Conservation (phyloP, 2,329 filamentous ascomycete genomes). For the Parascedosporium putredinis region DNA sequence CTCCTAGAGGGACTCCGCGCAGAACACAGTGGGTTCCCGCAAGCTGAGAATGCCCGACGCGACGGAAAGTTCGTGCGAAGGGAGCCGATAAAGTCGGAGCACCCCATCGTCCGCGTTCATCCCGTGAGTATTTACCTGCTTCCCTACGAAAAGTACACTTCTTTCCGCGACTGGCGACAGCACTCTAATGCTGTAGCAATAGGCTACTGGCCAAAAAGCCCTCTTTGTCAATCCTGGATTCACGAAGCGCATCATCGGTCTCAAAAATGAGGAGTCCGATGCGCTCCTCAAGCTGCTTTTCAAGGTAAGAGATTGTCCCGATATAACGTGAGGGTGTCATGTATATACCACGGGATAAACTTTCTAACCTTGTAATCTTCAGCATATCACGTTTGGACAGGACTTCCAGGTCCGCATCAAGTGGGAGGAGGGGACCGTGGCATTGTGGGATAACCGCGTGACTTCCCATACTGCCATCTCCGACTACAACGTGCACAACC, state of each 20-base stretch:
- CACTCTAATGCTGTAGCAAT: too few relatives aligned
- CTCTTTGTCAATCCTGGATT: conserved; percentile 28
- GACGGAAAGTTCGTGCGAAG: conserved; percentile 35
- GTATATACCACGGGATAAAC: not conserved
- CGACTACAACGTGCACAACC: conserved; percentile 30
- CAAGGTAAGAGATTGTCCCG: conserved; percentile 24
- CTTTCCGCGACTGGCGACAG: too few relatives aligned
- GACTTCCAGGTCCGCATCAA: conserved; percentile 59
- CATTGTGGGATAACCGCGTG: conserved; percentile 58
- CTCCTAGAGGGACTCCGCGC: conserved; percentile 26
- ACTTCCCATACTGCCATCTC: conserved; percentile 32
- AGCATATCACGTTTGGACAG: conserved; percentile 39
- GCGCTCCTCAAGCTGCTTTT: conserved; percentile 62
- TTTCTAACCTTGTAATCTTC: not conserved
- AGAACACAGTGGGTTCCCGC: conserved; percentile 27
- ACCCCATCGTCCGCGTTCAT: conserved; percentile 59
- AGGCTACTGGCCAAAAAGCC: conserved; percentile 18
- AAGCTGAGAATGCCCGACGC: conserved; percentile 23
- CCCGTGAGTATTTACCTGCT: conserved; percentile 41
- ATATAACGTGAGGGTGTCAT: too few relatives aligned
- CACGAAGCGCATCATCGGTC: conserved; percentile 68
- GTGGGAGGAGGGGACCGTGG: conserved; percentile 55
- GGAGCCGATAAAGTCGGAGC: conserved; percentile 53
- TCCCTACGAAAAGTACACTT: too few relatives aligned
- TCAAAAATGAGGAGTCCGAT: conserved; percentile 81